These are phyloP conservation scores for Knufia petricola DNA, from an alignment of 2,329 filamentous ascomycete species.

Conservation along the genomic window DNA sequence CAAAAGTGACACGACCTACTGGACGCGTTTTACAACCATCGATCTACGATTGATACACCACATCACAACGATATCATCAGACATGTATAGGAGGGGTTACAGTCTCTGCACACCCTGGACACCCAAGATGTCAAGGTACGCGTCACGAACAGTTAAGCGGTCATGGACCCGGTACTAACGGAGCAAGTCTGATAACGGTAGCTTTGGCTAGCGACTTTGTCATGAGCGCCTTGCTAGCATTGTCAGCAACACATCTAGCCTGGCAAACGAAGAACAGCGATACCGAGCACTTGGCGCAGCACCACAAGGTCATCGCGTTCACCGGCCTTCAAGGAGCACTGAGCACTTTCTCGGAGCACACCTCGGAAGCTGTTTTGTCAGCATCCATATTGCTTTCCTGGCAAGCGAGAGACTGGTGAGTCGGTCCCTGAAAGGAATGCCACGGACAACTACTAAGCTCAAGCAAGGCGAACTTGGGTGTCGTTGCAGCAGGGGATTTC, in stretches of 20 bases:
- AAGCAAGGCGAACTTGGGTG: slow-evolving; percentile 74
- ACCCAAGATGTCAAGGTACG: slow-evolving; percentile 82
- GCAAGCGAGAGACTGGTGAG: slow-evolving; percentile 93
- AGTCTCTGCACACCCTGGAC: slow-evolving; percentile 88
- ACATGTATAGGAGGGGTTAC: slow-evolving; percentile 66
- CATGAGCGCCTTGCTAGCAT: slow-evolving; percentile 84
- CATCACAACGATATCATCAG: slow-evolving; percentile 72
- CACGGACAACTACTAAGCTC: slow-evolving; percentile 27
- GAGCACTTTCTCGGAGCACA: slow-evolving; percentile 69
- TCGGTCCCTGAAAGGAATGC: slow-evolving; percentile 21
- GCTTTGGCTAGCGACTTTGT: slow-evolving; percentile 76
- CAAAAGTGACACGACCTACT: slow-evolving; percentile 64
- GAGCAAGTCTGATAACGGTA: slow-evolving; percentile 65
- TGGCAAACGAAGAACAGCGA: slow-evolving; percentile 79
- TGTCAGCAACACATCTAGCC: slow-evolving; percentile 89
- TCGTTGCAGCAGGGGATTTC: slow-evolving; percentile 86
- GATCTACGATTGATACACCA: slow-evolving; percentile 87
- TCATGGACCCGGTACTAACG: slow-evolving; percentile 24
- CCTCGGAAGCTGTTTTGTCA: slow-evolving; percentile 83
- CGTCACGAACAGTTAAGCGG: slow-evolving; percentile 24
- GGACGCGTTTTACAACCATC: slow-evolving; percentile 62
- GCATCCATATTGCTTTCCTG: slow-evolving; percentile 87
- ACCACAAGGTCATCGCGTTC: slow-evolving; percentile 76
- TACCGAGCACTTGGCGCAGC: slow-evolving; percentile 78
- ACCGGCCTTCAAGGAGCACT: slow-evolving; percentile 85